Conservation (phyloP, 1,139 yeast genomes). For the Yamadazyma spencermartinsiae region DNA sequence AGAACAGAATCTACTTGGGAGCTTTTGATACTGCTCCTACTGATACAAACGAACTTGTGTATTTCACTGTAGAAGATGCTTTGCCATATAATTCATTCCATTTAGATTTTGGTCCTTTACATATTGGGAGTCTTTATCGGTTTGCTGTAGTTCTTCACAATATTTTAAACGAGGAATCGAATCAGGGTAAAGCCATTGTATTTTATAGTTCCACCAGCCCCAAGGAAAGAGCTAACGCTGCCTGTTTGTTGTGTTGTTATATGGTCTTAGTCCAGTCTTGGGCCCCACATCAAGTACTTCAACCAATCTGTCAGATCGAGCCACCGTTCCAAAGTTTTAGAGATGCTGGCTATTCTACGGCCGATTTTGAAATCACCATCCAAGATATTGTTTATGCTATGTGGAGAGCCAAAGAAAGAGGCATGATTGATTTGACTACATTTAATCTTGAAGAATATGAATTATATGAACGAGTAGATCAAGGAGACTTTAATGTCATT, state of each 20-base stretch:
- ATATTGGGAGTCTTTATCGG: slow-evolving; percentile 88
- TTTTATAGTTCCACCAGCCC: slow-evolving; percentile 83
- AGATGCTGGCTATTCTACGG: slow-evolving; percentile 95
- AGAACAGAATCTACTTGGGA: slow-evolving; percentile 81
- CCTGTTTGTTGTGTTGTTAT: slow-evolving; percentile 89
- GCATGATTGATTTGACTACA: slow-evolving; percentile 80
- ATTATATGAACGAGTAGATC: slow-evolving; percentile 91
- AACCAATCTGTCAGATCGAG: slow-evolving; percentile 87
- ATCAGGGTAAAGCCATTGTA: slow-evolving; percentile 86
- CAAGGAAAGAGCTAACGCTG: slow-evolving; percentile 87
- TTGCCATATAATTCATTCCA: slow-evolving; percentile 91
- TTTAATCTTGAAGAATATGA: slow-evolving; percentile 93
- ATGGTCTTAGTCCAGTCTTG: slow-evolving; percentile 94
- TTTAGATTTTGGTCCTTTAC: slow-evolving; percentile 93
- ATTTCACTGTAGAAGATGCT: slow-evolving; percentile 90
- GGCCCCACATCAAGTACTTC: slow-evolving; percentile 97
- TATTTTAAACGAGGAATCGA: slow-evolving; percentile 78
- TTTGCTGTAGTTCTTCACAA: slow-evolving; percentile 95
- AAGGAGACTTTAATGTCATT: slow-evolving; percentile 91
- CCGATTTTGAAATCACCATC: slow-evolving; percentile 89
- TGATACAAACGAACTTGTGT: slow-evolving; percentile 74
- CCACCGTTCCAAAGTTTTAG: slow-evolving; percentile 95
- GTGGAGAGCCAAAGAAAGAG: slow-evolving; percentile 97
- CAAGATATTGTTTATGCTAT: slow-evolving; percentile 95
- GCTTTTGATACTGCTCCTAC: slow-evolving; percentile 81